phyloP scores from a whole-genome alignment of 805 yeast genomes.

The Debaryomyces tyrocola region DNA sequence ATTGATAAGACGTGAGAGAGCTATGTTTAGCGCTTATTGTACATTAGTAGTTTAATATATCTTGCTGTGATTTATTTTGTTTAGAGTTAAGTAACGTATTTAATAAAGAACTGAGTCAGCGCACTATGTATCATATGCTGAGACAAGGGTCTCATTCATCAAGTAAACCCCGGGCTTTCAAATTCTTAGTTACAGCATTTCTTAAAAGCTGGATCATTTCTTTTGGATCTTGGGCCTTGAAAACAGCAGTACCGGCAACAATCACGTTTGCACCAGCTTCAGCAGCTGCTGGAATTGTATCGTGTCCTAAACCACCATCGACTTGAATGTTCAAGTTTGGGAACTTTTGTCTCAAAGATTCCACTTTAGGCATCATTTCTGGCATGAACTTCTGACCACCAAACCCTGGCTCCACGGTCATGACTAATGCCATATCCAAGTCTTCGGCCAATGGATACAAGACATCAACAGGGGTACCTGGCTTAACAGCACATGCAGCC shows the following conservation, averaged over 20 bases:
- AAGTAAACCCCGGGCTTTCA: conserved; percentile 46
- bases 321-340: conserved; percentile 89
- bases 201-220: conserved; percentile 73
- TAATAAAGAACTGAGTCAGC: neutral
- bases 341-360: conserved; percentile 64
- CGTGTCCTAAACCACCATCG: conserved; percentile 92
- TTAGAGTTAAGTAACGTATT: neutral
- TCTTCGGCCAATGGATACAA: conserved; percentile 71
- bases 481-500: conserved; percentile 94
- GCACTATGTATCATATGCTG: neutral
- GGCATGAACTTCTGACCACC: conserved; percentile 97
- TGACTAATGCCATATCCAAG: conserved; percentile 91
- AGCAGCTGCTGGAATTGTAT: conserved; percentile 86
- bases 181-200: conserved; percentile 52
- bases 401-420: conserved; percentile 99
- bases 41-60: conserved; percentile 2
- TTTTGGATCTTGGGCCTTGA: conserved; percentile 77
- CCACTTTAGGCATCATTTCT: conserved; percentile 95
- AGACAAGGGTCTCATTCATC: conserved; percentile 4
- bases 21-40: neutral
- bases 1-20: neutral
- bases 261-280: conserved; percentile 96
- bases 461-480: conserved; percentile 85
- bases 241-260: conserved; percentile 95
- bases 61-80: neutral